These are phyloP conservation scores for Trichoderma citrinoviride DNA, from an alignment of 2,329 filamentous ascomycete genomes.

Conservation along the genomic window DNA sequence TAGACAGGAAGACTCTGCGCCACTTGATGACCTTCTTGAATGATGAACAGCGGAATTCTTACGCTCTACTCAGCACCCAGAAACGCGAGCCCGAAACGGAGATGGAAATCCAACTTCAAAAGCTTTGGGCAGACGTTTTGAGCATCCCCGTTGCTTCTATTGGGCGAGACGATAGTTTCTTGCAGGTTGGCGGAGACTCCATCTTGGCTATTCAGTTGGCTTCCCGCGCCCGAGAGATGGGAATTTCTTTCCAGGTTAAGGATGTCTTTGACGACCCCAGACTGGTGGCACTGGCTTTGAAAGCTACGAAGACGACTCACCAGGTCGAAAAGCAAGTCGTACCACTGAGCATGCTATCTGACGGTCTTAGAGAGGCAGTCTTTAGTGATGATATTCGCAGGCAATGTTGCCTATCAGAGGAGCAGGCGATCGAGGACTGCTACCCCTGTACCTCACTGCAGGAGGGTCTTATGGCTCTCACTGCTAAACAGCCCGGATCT, in stretches of 20 bases:
- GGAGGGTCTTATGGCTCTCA: constrained; percentile 23
- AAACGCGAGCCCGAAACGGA: constrained; percentile 22
- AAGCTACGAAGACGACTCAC: background rate
- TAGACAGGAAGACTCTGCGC: constrained; percentile 17
- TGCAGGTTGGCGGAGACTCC: constrained; percentile 40
- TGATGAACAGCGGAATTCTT: background rate
- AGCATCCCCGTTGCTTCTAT: constrained; percentile 30
- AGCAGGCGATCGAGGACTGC: constrained; percentile 12
- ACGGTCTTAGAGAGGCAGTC: background rate
- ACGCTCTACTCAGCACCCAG: background rate
- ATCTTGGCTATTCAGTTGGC: constrained; percentile 45
- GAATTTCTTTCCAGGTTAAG: background rate
- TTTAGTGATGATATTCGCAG: background rate
- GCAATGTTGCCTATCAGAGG: background rate
- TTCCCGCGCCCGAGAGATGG: constrained; percentile 34
- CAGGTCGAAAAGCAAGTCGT: background rate
- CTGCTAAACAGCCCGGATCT: constrained; percentile 19
- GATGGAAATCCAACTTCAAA: constrained; percentile 16
- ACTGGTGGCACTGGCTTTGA: background rate
- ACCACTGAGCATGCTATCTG: background rate
- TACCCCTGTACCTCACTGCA: constrained; percentile 23
- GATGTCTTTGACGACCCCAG: constrained; percentile 6
- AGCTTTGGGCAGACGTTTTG: constrained; percentile 35
- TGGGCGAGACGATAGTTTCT: constrained; percentile 24
- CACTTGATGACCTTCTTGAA: background rate